phyloP scores from a whole-genome alignment of 345 rosid genomes.

The Acer saccharum region DNA sequence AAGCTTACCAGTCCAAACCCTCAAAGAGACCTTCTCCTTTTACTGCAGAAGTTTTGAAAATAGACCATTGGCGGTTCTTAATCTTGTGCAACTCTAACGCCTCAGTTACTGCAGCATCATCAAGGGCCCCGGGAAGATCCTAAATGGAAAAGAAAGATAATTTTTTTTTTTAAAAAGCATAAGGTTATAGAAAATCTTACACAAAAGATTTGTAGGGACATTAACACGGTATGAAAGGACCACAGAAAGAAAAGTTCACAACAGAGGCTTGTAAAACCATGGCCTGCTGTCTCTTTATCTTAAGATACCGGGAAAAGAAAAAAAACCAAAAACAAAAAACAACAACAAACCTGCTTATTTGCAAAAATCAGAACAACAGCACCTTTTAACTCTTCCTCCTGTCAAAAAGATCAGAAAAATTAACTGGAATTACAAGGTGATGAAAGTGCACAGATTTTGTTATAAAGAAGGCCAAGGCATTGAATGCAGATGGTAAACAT shows the following conservation, averaged over 20 bases:
- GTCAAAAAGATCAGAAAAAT: conserved; percentile 22
- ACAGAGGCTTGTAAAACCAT: background rate
- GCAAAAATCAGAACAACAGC: conserved; percentile 68
- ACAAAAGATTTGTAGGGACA: background rate
- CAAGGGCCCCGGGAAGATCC: conserved; percentile 89
- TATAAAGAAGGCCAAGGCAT: background rate
- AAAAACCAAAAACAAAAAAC: background rate
- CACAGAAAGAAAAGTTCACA: background rate
- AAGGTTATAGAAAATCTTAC: no score
- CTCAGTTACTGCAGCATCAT: conserved; percentile 68
- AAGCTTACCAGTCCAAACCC: conserved; percentile 74
- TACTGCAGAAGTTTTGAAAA: conserved; percentile 69
- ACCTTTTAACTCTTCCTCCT: conserved; percentile 76
- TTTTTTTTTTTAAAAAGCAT: background rate
- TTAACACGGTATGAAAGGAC: background rate
- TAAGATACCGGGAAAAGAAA: background rate
- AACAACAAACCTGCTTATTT: conserved; percentile 62
- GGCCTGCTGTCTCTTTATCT: background rate
- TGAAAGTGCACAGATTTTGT: background rate
- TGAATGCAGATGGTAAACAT: background rate
- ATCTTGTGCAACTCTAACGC: conserved; percentile 73
- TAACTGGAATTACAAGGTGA: background rate
- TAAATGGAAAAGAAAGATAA: conserved; percentile 20
- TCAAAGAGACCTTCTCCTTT: conserved; percentile 80
- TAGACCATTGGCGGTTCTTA: conserved; percentile 72